phyloP scores from a whole-genome alignment of 2,329 filamentous ascomycete genomes.

The Hymenoscyphus fructigenus region DNA sequence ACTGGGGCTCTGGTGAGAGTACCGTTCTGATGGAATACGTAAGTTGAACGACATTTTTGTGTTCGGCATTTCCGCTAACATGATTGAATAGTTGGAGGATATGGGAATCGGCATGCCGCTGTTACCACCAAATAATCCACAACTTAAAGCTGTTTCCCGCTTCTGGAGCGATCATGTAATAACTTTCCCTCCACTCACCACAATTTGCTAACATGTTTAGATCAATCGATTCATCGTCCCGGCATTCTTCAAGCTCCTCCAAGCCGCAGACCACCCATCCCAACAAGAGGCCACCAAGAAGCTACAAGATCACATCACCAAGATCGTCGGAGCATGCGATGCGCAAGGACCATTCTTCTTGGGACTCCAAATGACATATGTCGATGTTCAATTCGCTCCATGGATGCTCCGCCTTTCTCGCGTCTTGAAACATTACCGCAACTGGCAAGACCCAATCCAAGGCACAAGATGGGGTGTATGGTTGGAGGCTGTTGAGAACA shows the following conservation, averaged over 20 bases:
- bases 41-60: constrained; percentile 33
- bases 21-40: constrained; percentile 84
- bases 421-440: constrained; percentile 41
- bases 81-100: constrained; percentile 64
- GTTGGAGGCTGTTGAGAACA: constrained; percentile 40
- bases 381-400: constrained; percentile 42
- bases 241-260: constrained; percentile 71
- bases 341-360: constrained; percentile 38
- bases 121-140: constrained; percentile 62
- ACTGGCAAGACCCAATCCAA: constrained; percentile 39
- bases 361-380: constrained; percentile 38
- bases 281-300: constrained; percentile 59
- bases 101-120: constrained; percentile 58
- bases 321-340: constrained; percentile 39
- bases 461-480: constrained; percentile 40
- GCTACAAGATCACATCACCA: constrained; percentile 63
- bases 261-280: constrained; percentile 58
- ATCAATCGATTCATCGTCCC: constrained; percentile 77
- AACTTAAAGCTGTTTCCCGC: constrained; percentile 69
- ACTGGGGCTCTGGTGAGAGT: constrained; percentile 82
- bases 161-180: constrained; percentile 79
- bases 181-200: constrained; percentile 11
- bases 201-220: constrained; percentile 40
- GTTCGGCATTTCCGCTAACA: constrained; percentile 2
- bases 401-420: constrained; percentile 41